Base-by-base conservation (phyloP, 805 yeast genomes). In the Starmerella lactis-condensi region DNA sequence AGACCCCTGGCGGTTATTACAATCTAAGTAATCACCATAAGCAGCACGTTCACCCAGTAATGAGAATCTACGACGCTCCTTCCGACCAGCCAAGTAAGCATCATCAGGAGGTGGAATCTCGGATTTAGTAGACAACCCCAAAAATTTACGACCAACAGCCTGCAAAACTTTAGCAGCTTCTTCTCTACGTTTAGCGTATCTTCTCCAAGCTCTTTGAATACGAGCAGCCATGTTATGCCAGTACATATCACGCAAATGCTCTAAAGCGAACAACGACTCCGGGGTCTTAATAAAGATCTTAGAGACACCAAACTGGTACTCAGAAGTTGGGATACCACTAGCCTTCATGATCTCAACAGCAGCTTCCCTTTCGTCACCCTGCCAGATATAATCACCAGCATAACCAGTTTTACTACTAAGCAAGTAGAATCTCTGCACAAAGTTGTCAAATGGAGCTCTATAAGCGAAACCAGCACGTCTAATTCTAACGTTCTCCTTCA, bases 401-500 rank as follows among this genome's bases (percentile, higher is more conserved):
- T 89, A 89, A 5, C 95, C 89, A 21, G 95, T 83, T 43, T 72
- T 68, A 4, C 82, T 70, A 1, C 95, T 81, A 28, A 89, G 60
- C 31, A 89, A 57, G 52, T 81, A 85, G 52, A 89, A 89, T 48
- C 96, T 65, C 55, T 89, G 94, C 12, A 81, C 94, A 50, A 89
- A 89, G 53, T 83, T 83, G 37, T 89, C 95, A 54, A 82, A 89
- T 0, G 94, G 78, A 42, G 91, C 93, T 57, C 98, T 74, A 49
- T 83, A 89, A 1, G 98, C 98, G 55, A 89, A 89, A 29, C 98
- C 98, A 0, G 98, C 96, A 61, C 98, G 75, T 63, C 98, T 72
- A 43, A 89, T 89, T 40, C 96, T 69, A 30, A 89, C 96, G 54
- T 89, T 89, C 54, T 89, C 98, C 50, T 89, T 89, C 54, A 89